Evolutionary conservation across 2,329 filamentous ascomycete genomes (phyloP), one percentile per base, ranked within the genome.

Genomic region (Talaromyces sp.): DNA sequence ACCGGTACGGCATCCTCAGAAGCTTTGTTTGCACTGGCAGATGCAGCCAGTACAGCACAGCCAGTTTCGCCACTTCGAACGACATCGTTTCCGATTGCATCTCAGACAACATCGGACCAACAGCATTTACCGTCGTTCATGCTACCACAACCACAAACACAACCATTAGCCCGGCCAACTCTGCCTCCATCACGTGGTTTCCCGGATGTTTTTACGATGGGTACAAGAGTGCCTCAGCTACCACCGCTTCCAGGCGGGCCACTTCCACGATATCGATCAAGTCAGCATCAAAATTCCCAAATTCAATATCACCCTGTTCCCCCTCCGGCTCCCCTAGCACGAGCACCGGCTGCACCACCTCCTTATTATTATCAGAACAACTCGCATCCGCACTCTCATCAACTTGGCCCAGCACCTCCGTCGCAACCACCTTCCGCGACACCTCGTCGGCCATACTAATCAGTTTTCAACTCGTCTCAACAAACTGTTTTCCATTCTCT

Each of bases 181-280:
- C 67, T 75, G 11, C 73, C 73, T 28, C 70, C 71, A 2, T 63
- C 70, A 35, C 66, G 64, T 45, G 66, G 67, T 51, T 63, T 75
- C 25, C 73, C 73, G 10, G 71, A 75, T 56, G 70, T 71, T 13
- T 75, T 75, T 58, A 64, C 68, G 7, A 61, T 69, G 60, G 66
- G 63, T 25, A 67, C 70, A 2, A 60, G 61, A 7, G 69, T 68
- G 17, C 73, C 70, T n/a, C 73, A 74, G 54, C 70, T 76, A 9
- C 73, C 74, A 13, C 72, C 73, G 17, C 73, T 71, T 6, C 70
- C 69, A n/a, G 69, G 36, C 6, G 66, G 64, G 5, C 71, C 68
- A 51, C 51, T 71, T 52, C 60, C 60, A 51, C 57, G 56, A n/a
- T 58, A 61, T n/a, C 50, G 53, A 13, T 21, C 33, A 53, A 22